These are phyloP conservation scores for Schizochytrium sp. DNA, from an alignment of 108 stramenopile genomes.

Conservation along the genomic window DNA sequence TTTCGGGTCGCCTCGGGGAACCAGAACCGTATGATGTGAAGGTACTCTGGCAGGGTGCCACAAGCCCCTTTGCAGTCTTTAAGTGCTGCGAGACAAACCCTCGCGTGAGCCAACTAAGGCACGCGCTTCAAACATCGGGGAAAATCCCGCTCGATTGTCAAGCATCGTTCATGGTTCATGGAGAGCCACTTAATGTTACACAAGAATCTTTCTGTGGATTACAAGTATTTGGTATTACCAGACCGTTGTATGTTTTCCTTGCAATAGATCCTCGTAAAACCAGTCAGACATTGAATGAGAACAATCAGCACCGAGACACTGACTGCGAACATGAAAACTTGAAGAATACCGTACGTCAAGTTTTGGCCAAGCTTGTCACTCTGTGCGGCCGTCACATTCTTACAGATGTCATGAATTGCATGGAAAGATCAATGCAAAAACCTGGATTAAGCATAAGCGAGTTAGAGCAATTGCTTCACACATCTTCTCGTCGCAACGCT, in stretches of 20 bases:
- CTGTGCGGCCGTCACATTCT: background rate
- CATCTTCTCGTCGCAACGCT: too few species aligned
- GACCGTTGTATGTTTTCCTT: background rate
- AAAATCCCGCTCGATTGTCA: background rate
- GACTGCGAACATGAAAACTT: background rate
- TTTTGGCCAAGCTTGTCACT: conserved; percentile 1
- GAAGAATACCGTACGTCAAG: background rate
- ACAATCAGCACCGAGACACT: background rate
- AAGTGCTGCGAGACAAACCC: background rate
- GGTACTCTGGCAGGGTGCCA: background rate
- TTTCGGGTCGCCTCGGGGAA: background rate
- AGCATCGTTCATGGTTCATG: background rate
- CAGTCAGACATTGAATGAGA: background rate
- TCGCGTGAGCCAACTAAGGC: background rate
- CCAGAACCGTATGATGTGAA: background rate
- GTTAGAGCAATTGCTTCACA: too few species aligned
- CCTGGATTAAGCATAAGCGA: too few species aligned
- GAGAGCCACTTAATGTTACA: background rate
- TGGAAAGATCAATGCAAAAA: background rate
- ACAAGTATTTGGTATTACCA: background rate
- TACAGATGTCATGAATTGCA: background rate
- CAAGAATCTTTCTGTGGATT: conserved; percentile 9
- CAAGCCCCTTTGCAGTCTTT: background rate
- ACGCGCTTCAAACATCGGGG: background rate
- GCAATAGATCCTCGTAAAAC: too few species aligned